Conservation (phyloP, 2,329 filamentous ascomycete genomes). For the Venturia asperata region DNA sequence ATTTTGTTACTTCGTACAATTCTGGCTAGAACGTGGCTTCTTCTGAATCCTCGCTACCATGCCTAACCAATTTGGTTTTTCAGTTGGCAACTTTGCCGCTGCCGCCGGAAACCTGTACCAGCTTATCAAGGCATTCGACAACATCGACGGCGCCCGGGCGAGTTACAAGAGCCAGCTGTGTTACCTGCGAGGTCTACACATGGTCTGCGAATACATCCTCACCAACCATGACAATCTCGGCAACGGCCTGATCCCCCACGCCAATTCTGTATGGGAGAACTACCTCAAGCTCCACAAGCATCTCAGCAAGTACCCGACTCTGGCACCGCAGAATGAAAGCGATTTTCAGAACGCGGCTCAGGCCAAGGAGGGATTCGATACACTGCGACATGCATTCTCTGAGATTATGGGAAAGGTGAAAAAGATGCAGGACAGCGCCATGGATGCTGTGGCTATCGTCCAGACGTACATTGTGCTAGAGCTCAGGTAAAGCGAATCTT, state of each 20-base stretch:
- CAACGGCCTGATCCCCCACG: not conserved
- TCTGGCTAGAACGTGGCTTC: no score
- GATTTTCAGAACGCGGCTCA: not conserved
- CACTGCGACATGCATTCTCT: not conserved
- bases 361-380: not conserved
- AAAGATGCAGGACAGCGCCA: conserved; percentile 4
- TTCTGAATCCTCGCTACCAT: no score
- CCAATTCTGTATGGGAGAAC: not conserved
- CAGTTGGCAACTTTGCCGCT: no score
- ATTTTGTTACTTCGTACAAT: no score
- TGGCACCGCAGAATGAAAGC: not conserved
- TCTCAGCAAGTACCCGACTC: not conserved
- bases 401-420: not conserved
- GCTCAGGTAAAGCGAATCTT: no score
- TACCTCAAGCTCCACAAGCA: conserved; percentile 1
- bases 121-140: not conserved
- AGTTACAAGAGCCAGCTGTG: no score
- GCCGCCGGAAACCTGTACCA: no score
- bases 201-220: not conserved
- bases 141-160: not conserved
- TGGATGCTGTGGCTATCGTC: conserved; percentile 1
- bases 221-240: not conserved
- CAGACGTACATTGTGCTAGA: conserved; percentile 1
- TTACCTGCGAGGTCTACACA: not conserved
- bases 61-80: no score